Base-by-base conservation (phyloP, 2,329 filamentous ascomycete genomes). In the Alternaria postmessia region DNA sequence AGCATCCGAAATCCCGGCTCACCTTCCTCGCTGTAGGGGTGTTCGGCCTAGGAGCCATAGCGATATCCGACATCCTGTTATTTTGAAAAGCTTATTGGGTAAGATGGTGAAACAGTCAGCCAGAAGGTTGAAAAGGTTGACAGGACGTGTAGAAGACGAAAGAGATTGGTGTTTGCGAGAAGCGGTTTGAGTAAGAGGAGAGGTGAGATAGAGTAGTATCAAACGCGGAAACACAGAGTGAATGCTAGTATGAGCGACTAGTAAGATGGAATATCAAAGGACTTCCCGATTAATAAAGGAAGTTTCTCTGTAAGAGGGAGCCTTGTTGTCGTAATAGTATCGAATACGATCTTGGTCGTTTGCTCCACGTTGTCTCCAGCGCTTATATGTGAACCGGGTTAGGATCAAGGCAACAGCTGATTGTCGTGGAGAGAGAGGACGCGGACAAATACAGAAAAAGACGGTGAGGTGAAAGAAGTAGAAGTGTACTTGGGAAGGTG, bases 21-120 rank as follows among this genome's bases (percentile, higher is more conserved):
- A 63, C 62, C 38, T 65, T 65, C 7, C 56, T 54, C n/a, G 59
- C 65, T 18, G 51, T 59, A 14, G 60, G 58, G 1, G 57, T 56
- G 7, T 51, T 53, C 6, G 61, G 54, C 24, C 43, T 51, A 24
- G 43, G 22, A 9, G 44, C 39, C 55, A 63, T 61, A 8, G 22
- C 18, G 22, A 7, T 0, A 38, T 16, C 30, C 1, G 30, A 16
- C 28, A 38, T 44, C 5, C n/a, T 24, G 11, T 24, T 42, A 1
- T 7, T 16, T 16, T 5, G 20, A 16, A 20, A 1, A 7, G 12
- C 6, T 12, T 26, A 6, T 30, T 16, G 0, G n/a, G 8, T 11
- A 16, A 20, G 16, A 14, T 30, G 4, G 28, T 4, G 28, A 30
- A 0, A 11, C 4, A 30, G 28, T 30, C 28, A 0, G 4, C 9